Evolutionary conservation across 306 rosid species (phyloP).

Genomic region (Quercus wislizeni): DNA sequence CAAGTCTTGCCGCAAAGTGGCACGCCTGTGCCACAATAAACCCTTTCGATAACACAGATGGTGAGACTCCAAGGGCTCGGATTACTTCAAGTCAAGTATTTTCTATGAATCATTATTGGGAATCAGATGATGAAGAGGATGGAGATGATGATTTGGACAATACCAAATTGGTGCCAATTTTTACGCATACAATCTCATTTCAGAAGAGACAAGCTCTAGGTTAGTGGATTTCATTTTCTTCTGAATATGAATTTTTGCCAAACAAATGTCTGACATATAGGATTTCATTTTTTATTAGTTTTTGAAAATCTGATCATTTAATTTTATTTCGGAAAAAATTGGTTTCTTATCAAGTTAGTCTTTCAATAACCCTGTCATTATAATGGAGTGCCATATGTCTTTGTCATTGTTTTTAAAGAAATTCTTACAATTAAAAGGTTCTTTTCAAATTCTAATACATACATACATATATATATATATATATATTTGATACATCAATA

Average conservation of each 20-base stretch:
- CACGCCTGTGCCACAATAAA: slow-evolving; percentile 70
- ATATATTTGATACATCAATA: too few species aligned
- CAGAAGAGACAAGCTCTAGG: slow-evolving; percentile 94
- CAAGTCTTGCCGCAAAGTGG: slow-evolving; percentile 91
- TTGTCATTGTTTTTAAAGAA: too few species aligned
- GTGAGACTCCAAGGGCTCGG: slow-evolving; percentile 47
- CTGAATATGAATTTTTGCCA: neutral
- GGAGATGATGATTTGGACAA: slow-evolving; percentile 77
- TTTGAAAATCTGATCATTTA: too few species aligned
- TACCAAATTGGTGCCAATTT: slow-evolving; percentile 59
- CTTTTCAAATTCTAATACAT: too few species aligned
- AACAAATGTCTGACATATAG: too few species aligned
- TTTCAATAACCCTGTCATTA: too few species aligned
- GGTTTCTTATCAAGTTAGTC: too few species aligned
- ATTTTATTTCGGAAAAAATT: too few species aligned
- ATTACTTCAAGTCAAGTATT: slow-evolving; percentile 32
- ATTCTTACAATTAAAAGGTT: too few species aligned
- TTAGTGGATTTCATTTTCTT: slow-evolving; percentile 14
- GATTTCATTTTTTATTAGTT: too few species aligned
- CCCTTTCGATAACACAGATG: slow-evolving; percentile 60
- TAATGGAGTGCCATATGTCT: too few species aligned
- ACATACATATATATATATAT: accelerated
- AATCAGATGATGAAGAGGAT: slow-evolving; percentile 55
- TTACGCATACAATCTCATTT: slow-evolving; percentile 65
- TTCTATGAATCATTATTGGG: slow-evolving; percentile 21